These are phyloP conservation scores for Polyplosphaeria fusca DNA, from an alignment of 495 filamentous ascomycete genomes.

Conservation along the genomic window DNA sequence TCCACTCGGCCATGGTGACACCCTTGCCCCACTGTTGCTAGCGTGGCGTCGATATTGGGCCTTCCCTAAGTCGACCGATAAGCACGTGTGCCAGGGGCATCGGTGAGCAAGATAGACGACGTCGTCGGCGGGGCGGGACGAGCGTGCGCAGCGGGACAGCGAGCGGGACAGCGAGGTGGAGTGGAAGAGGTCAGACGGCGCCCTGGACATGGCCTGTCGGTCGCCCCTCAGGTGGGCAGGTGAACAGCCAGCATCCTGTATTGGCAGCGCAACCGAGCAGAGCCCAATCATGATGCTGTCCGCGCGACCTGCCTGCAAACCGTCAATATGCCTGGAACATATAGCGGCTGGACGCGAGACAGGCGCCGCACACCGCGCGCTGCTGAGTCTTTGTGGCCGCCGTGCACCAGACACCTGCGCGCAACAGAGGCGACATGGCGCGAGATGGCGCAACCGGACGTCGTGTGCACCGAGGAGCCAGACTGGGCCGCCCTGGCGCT, in stretches of 20 bases:
- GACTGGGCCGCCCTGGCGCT: too few species aligned
- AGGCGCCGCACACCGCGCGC: too few species aligned
- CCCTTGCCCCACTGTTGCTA: slow-evolving; percentile 33
- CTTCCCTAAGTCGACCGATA: slow-evolving; percentile 33
- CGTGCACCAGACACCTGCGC: too few species aligned
- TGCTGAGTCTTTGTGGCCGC: too few species aligned
- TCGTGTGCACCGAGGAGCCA: too few species aligned
- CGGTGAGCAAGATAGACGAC: slow-evolving; percentile 21
- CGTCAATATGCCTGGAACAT: slow-evolving; percentile 13
- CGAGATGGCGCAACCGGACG: background rate
- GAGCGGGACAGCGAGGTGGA: background rate
- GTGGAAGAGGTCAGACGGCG: background rate
- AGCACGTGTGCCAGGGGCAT: slow-evolving; percentile 31
- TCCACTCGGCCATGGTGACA: slow-evolving; percentile 34
- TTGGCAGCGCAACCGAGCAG: slow-evolving; percentile 15
- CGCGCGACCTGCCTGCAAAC: background rate
- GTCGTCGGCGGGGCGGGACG: slow-evolving; percentile 7
- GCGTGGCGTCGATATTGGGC: slow-evolving; percentile 31
- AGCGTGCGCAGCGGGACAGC: slow-evolving; percentile 1
- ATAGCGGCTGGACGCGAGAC: too few species aligned
- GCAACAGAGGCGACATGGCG: too few species aligned
- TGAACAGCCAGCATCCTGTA: slow-evolving; percentile 13
- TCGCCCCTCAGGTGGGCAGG: slow-evolving; percentile 17
- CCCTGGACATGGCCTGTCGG: too few species aligned
- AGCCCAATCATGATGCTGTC: slow-evolving; percentile 11